Conservation (phyloP, 2,329 filamentous ascomycete species). For the Exophiala lecanii-corni region DNA sequence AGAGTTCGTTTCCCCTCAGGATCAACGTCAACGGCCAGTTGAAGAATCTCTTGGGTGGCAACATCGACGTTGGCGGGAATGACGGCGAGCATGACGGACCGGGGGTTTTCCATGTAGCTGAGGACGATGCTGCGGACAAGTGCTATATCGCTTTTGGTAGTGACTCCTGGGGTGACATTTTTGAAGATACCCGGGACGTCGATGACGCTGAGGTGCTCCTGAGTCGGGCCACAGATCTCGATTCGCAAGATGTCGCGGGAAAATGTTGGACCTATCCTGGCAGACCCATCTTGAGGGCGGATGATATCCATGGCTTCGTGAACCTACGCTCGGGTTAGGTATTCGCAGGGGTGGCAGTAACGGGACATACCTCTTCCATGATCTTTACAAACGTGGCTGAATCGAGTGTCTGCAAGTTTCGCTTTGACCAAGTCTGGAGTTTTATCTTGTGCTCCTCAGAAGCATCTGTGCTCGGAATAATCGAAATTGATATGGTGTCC, state of each 20-base stretch:
- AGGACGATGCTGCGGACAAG: constrained; percentile 38
- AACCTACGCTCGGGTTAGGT: constrained; percentile 28
- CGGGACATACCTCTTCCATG: not conserved
- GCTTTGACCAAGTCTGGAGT: constrained; percentile 28
- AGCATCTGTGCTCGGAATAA: constrained; percentile 34
- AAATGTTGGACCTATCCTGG: constrained; percentile 38
- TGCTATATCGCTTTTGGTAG: constrained; percentile 36
- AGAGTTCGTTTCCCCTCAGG: constrained; percentile 37
- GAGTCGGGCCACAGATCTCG: constrained; percentile 39
- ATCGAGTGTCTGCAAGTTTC: constrained; percentile 24
- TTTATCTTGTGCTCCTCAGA: constrained; percentile 18
- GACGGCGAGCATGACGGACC: constrained; percentile 42
- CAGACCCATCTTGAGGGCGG: too few relatives aligned
- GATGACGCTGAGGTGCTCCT: constrained; percentile 41
- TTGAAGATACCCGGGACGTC: constrained; percentile 46
- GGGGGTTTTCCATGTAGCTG: constrained; percentile 37
- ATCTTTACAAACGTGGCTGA: not conserved
- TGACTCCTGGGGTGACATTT: constrained; percentile 32
- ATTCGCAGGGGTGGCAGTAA: too few relatives aligned
- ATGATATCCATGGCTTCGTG: constrained; percentile 28
- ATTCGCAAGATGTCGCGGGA: constrained; percentile 39
- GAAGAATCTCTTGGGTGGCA: constrained; percentile 44
- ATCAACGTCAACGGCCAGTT: constrained; percentile 37
- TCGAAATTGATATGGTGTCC: constrained; percentile 31
- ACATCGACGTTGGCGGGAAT: constrained; percentile 43